Conservation (phyloP, 2,329 filamentous ascomycete species). For the Cladosporium sp. region DNA sequence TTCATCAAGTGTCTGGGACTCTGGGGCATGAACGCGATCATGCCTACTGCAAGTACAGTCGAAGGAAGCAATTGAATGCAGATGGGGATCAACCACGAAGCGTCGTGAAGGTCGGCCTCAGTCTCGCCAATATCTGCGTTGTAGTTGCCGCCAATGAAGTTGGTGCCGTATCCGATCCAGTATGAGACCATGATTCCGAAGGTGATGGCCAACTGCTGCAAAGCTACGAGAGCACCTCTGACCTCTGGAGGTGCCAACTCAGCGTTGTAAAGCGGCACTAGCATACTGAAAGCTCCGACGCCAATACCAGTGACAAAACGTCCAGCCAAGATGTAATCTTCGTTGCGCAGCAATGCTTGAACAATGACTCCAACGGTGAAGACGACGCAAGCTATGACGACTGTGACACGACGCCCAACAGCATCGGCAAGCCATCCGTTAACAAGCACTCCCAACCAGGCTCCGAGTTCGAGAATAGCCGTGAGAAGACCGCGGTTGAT, state of each 20-base stretch:
- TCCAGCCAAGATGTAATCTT: slow-evolving; percentile 59
- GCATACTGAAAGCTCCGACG: slow-evolving; percentile 62
- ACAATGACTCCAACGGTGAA: slow-evolving; percentile 56
- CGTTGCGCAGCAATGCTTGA: slow-evolving; percentile 55
- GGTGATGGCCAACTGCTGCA: slow-evolving; percentile 57
- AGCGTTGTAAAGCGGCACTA: slow-evolving; percentile 45
- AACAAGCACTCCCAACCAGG: slow-evolving; percentile 64
- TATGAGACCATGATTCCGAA: slow-evolving; percentile 37
- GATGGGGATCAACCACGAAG: slow-evolving; percentile 65
- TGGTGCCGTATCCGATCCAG: slow-evolving; percentile 39
- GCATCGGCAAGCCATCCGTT: slow-evolving; percentile 49
- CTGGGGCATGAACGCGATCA: slow-evolving; percentile 71
- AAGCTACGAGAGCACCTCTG: slow-evolving; percentile 57
- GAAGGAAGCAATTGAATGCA: slow-evolving; percentile 64
- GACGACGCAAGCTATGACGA: slow-evolving; percentile 14
- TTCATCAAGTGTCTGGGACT: slow-evolving; percentile 70
- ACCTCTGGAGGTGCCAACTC: slow-evolving; percentile 54
- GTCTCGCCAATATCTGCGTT: slow-evolving; percentile 38
- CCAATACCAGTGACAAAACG: slow-evolving; percentile 65
- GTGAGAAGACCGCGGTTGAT: slow-evolving; percentile 2
- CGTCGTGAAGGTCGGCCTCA: slow-evolving; percentile 40
- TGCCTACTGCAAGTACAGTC: slow-evolving; percentile 59
- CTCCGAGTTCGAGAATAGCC: slow-evolving; percentile 27
- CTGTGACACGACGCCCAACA: slow-evolving; percentile 11
- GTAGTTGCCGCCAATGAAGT: slow-evolving; percentile 50